These are phyloP conservation scores for Candida pseudoviswanathii DNA, from an alignment of 1,139 yeast genomes.

Conservation along the genomic window DNA sequence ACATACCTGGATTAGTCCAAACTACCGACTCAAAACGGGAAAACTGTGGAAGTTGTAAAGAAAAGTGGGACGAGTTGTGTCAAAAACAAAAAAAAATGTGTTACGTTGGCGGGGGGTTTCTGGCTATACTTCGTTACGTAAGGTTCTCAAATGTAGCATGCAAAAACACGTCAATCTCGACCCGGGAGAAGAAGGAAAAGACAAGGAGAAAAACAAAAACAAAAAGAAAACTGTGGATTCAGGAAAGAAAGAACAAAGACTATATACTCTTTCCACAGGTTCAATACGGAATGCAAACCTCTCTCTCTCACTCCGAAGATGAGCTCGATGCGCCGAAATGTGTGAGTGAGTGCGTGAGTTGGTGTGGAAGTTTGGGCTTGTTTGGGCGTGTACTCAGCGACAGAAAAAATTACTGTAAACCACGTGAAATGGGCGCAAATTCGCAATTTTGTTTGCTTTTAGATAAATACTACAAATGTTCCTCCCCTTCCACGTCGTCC, in stretches of 20 bases:
- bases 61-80: neutral
- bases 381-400: neutral
- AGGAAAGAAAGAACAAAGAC: neutral
- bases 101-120: neutral
- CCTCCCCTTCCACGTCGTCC: neutral
- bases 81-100: neutral
- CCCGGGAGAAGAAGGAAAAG: neutral
- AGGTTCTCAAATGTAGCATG: neutral
- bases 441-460: neutral
- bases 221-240: constrained; percentile 1
- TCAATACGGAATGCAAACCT: neutral
- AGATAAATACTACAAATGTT: too few relatives aligned
- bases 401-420: neutral
- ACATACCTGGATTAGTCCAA: neutral
- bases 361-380: too few relatives aligned
- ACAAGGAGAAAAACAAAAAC: neutral
- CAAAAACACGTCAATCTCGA: neutral
- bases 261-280: neutral
- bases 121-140: neutral
- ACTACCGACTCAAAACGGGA: too few relatives aligned
- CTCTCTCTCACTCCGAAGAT: neutral
- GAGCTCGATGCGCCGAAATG: neutral
- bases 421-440: constrained; percentile 4
- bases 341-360: neutral
- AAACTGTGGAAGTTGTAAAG: too few relatives aligned